Percentiles rank a stretch among this genome's conserved stretches.
These are phyloP conservation scores for Nepenthes mirabilis DNA, from an alignment of 148 eudicot species.

Conservation along the genomic window DNA sequence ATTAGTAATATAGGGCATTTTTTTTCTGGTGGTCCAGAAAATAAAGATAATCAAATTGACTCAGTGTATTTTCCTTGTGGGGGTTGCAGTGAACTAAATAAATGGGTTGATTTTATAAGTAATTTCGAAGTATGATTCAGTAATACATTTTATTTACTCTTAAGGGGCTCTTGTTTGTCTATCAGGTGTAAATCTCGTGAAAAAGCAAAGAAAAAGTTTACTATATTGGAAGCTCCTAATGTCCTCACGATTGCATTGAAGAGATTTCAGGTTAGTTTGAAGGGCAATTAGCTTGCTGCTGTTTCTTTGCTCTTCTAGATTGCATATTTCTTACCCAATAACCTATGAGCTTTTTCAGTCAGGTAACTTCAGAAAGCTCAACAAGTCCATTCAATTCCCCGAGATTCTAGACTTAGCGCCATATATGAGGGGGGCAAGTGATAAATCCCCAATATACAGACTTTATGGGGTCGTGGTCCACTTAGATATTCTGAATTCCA, in stretches of 20 bases:
- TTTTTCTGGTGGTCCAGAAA: too few relatives aligned
- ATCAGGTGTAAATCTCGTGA: conserved; percentile 70
- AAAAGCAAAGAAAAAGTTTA: conserved; percentile 80
- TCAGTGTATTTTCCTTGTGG: too few relatives aligned
- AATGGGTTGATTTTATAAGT: too few relatives aligned
- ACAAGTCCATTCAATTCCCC: conserved; percentile 61
- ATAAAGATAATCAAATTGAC: too few relatives aligned
- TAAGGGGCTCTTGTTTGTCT: not conserved
- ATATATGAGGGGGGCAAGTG: conserved; percentile 63
- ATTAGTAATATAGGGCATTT: too few relatives aligned
- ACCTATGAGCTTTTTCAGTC: conserved; percentile 30
- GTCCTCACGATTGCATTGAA: conserved; percentile 70
- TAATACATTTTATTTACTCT: not conserved
- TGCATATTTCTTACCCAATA: not conserved
- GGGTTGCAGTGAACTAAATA: too few relatives aligned
- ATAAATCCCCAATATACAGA: conserved; percentile 57
- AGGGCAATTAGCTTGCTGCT: not conserved
- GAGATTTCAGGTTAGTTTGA: conserved; percentile 59
- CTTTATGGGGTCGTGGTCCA: conserved; percentile 89
- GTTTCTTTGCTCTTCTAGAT: not conserved
- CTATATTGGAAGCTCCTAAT: conserved; percentile 75
- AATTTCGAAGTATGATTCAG: too few relatives aligned
- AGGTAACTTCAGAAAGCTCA: conserved; percentile 78
- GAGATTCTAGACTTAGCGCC: conserved; percentile 72
- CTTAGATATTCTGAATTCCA: conserved; percentile 73